Base-by-base conservation (phyloP, 345 rosid genomes). In the Anacardium occidentale region DNA sequence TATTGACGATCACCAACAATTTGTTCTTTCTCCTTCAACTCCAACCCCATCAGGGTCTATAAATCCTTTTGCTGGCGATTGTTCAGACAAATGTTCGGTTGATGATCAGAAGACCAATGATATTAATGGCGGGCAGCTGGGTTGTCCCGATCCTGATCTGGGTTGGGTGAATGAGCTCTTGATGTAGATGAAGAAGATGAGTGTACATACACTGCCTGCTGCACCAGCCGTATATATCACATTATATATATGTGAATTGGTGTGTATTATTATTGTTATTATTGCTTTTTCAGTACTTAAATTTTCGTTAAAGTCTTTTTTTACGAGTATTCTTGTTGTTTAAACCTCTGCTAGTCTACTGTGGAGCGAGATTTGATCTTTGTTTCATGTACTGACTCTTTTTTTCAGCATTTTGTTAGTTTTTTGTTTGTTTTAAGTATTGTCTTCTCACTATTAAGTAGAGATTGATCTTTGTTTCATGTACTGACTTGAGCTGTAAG, bases 81-180 rank as follows among this genome's bases (percentile, higher is more conserved):
- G 67, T 64, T 66, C 79, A 13, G 68, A 68, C 63, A 69, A 7
- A 47, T 56, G 37, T 53, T 62, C 52, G 34, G 67, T 54, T 55
- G 73, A 62, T 48, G 52, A 66, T 7, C 32, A 70, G 18, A 53
- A 50, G 32, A 18, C 15, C 25, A 52, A 57, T 14, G 72, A 62
- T 3, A 45, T 17, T 7, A 74, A 69, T 25, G 70, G 68, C 0
- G 42, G 42, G 42, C 42, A 37, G 42, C 40, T 21, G 44, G 71
- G 71, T 47, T 51, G 72, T 70, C 67, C 80, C 17, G 94, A 85
- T 82, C 93, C 86, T 59, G 97, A 94, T 85, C 81, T 94, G 9
- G 95, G 93, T 64, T 94, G 98, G 98, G 97, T 94, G 22, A 90
- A 89, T 73, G 98, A 94, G 40, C 95, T 94, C 17, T 67, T 94